phyloP scores from a whole-genome alignment of 345 rosid genomes.

The Populus nigra region DNA sequence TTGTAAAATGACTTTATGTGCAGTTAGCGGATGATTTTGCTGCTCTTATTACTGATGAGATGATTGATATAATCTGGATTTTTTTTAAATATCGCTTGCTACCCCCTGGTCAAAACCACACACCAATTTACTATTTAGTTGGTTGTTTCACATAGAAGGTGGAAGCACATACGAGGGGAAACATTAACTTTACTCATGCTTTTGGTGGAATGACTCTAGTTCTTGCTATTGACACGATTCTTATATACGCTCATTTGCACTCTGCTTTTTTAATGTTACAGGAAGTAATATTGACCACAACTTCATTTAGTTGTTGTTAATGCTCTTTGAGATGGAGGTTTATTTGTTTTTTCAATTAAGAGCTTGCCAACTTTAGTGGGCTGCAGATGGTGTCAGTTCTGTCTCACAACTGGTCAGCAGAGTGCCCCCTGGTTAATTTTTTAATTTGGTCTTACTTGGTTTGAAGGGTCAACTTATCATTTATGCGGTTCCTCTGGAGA shows the following conservation, averaged over 20 bases:
- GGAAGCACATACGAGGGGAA: not conserved
- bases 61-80: not conserved
- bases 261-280: conserved; percentile 3
- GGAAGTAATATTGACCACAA: conserved; percentile 19
- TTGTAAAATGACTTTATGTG: not conserved
- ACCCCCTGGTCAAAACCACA: not conserved
- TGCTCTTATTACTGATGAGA: not conserved
- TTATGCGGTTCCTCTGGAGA: conserved; percentile 1
- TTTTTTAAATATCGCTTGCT: not conserved
- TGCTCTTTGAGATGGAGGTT: conserved; percentile 13
- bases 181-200: not conserved
- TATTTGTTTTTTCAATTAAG: not conserved
- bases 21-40: not conserved
- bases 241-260: not conserved
- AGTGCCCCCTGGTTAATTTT: conserved; percentile 16
- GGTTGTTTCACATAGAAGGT: not conserved
- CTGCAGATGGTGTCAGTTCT: conserved; percentile 17
- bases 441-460: conserved; percentile 23
- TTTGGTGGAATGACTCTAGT: not conserved
- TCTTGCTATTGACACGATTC: not conserved
- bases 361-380: conserved; percentile 13
- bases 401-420: conserved; percentile 7
- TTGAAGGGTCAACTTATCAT: conserved; percentile 21
- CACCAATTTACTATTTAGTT: not conserved
- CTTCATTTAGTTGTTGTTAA: conserved; percentile 9